phyloP scores from a whole-genome alignment of 2,329 filamentous ascomycete species.

The Lecanicillium sp. region DNA sequence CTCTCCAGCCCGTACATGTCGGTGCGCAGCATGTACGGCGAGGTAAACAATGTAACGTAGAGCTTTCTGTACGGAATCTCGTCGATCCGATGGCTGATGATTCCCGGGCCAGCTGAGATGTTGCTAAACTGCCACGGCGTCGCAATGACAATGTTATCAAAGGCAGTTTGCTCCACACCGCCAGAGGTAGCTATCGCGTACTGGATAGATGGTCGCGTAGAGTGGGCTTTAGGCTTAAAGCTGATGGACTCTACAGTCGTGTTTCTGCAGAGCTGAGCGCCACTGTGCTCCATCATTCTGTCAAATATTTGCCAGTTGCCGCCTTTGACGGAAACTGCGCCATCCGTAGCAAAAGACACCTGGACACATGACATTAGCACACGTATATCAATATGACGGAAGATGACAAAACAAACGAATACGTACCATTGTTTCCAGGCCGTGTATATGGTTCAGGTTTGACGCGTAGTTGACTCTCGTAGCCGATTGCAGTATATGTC shows the following conservation, averaged over 20 bases:
- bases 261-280: conserved; percentile 54
- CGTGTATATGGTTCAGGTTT: conserved; percentile 79
- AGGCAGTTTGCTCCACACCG: conserved; percentile 36
- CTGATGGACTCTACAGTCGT: conserved; percentile 57
- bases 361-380: conserved; percentile 26
- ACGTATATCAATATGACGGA: too few species aligned
- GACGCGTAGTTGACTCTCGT: conserved; percentile 94
- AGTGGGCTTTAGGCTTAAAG: conserved; percentile 34
- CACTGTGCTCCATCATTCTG: conserved; percentile 62
- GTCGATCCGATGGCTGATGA: conserved; percentile 65
- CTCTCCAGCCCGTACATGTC: conserved; percentile 61
- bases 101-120: conserved; percentile 53
- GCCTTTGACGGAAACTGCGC: conserved; percentile 67
- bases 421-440: conserved; percentile 69
- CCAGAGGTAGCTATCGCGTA: conserved; percentile 37
- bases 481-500: conserved; percentile 80
- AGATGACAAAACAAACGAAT: neutral
- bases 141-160: conserved; percentile 77
- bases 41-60: conserved; percentile 84
- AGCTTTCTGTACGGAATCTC: conserved; percentile 77
- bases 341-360: conserved; percentile 78
- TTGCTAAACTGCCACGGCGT: conserved; percentile 74
- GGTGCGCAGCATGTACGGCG: conserved; percentile 62
- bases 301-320: conserved; percentile 95
- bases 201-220: conserved; percentile 28